phyloP scores from a whole-genome alignment of 768 basidiomycete genomes.

The Mycena rosella region DNA sequence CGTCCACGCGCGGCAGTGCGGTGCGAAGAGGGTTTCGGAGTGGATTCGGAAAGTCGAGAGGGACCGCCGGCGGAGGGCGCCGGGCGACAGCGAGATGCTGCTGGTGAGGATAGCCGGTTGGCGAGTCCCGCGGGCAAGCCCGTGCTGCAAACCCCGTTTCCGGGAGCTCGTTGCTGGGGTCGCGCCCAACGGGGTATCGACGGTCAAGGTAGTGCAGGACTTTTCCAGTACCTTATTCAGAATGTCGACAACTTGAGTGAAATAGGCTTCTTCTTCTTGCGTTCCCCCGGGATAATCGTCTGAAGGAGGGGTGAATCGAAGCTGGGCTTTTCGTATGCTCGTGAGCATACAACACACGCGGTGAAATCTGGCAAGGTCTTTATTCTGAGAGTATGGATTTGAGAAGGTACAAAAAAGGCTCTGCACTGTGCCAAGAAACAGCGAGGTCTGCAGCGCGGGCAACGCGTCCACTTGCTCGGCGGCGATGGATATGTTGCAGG shows the following conservation, averaged over 20 bases:
- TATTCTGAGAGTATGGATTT: not conserved
- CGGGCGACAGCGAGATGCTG: slow-evolving; percentile 24
- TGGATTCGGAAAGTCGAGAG: slow-evolving; percentile 28
- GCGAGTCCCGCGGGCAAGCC: not conserved
- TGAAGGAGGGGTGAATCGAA: slow-evolving; percentile 9
- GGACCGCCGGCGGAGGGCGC: slow-evolving; percentile 23
- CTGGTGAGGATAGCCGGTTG: not conserved
- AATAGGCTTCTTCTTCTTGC: slow-evolving; percentile 5
- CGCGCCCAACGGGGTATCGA: not conserved
- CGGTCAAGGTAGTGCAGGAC: slow-evolving; percentile 23
- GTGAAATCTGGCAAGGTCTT: slow-evolving; percentile 25
- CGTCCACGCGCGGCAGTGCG: slow-evolving; percentile 32
- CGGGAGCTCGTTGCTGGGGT: not conserved
- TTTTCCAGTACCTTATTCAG: slow-evolving; percentile 32
- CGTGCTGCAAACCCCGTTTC: not conserved
- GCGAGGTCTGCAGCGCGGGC: slow-evolving; percentile 26
- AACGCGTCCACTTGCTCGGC: not conserved
- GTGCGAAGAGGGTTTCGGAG: slow-evolving; percentile 27
- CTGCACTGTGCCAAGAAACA: slow-evolving; percentile 23
- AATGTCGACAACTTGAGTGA: not conserved
- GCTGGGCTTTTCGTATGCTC: slow-evolving; percentile 19
- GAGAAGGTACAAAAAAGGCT: slow-evolving; percentile 27
- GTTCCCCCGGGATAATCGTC: not conserved
- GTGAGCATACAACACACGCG: slow-evolving; percentile 21
- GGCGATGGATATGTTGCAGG: slow-evolving; percentile 24